Evolutionary conservation across 352 stramenopile species (phyloP).

Genomic region (Pythium monospermum): DNA sequence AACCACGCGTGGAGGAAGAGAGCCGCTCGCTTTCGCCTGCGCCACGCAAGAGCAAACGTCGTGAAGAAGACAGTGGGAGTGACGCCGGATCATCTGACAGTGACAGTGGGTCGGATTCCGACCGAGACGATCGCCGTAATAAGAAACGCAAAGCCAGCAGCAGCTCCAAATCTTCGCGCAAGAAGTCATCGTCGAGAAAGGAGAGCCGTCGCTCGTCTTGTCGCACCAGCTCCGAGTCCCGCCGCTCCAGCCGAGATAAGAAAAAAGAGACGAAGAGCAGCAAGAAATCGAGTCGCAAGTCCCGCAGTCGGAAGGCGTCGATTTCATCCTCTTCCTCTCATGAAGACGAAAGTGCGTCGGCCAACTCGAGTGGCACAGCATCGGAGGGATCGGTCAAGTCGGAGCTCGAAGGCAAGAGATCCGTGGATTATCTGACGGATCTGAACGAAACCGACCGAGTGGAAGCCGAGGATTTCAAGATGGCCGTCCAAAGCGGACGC

Average conservation of each 20-base stretch:
- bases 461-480: slow-evolving; percentile 88
- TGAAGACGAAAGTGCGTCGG: slow-evolving; percentile 5
- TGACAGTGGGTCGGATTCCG: slow-evolving; percentile 15
- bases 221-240: slow-evolving; percentile 27
- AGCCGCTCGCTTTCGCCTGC: slow-evolving; percentile 28
- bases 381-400: slow-evolving; percentile 2
- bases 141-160: slow-evolving; percentile 27
- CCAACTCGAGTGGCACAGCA: slow-evolving; percentile 9
- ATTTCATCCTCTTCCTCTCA: slow-evolving; percentile 23
- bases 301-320: slow-evolving; percentile 20
- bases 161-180: slow-evolving; percentile 32
- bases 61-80: slow-evolving; percentile 15
- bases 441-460: no score
- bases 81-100: slow-evolving; percentile 19
- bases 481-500: slow-evolving; percentile 66
- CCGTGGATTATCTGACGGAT: no score
- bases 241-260: slow-evolving; percentile 22
- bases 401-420: no score
- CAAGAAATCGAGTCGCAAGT: slow-evolving; percentile 21
- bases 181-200: slow-evolving; percentile 31
- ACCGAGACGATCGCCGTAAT: slow-evolving; percentile 10
- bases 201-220: not conserved
- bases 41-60: slow-evolving; percentile 7
- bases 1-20: slow-evolving; percentile 33
- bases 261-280: slow-evolving; percentile 16